Evolutionary conservation across 352 stramenopile genomes (phyloP).

Genomic region (Globisporangium iwayamae): DNA sequence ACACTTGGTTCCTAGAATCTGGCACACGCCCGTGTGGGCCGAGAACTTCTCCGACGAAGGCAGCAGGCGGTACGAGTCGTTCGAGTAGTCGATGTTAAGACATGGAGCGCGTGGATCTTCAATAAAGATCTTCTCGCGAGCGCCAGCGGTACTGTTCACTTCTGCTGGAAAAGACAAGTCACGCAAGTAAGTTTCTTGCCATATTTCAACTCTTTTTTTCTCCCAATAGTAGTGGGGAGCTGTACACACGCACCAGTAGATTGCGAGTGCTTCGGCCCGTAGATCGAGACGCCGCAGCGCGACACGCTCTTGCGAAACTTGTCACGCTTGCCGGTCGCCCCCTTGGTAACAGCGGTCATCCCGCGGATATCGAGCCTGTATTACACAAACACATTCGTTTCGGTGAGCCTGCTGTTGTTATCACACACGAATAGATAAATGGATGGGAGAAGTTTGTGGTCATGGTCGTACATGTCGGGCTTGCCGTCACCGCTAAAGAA

Average conservation of each 20-base stretch:
- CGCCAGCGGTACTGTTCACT: slow-evolving; percentile 25
- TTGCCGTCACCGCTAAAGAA: slow-evolving; percentile 89
- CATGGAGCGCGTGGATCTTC: slow-evolving; percentile 80
- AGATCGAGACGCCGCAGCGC: slow-evolving; percentile 83
- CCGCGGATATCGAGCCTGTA: slow-evolving; percentile 81
- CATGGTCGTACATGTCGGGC: slow-evolving; percentile 62
- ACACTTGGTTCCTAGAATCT: slow-evolving; percentile 85
- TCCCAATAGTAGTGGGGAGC: no score
- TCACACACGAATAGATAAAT: not conserved
- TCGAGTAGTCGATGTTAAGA: slow-evolving; percentile 86
- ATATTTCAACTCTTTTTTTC: not conserved
- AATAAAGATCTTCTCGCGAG: slow-evolving; percentile 83
- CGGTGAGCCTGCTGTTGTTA: not conserved
- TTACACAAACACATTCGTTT: not conserved
- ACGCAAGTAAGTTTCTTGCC: not conserved
- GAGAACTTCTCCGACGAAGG: slow-evolving; percentile 86
- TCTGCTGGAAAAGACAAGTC: slow-evolving; percentile 14
- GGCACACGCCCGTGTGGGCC: slow-evolving; percentile 81
- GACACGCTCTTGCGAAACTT: slow-evolving; percentile 88
- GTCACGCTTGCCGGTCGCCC: slow-evolving; percentile 78
- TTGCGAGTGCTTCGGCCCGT: slow-evolving; percentile 80
- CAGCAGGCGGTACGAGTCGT: slow-evolving; percentile 81
- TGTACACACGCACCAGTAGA: slow-evolving; percentile 22
- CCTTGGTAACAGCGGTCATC: slow-evolving; percentile 85
- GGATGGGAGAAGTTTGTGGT: not conserved